Percentiles rank a stretch among this genome's conserved stretches.
These are phyloP conservation scores for Globisporangium irregulare DNA, from an alignment of 352 stramenopile species.

Conservation along the genomic window DNA sequence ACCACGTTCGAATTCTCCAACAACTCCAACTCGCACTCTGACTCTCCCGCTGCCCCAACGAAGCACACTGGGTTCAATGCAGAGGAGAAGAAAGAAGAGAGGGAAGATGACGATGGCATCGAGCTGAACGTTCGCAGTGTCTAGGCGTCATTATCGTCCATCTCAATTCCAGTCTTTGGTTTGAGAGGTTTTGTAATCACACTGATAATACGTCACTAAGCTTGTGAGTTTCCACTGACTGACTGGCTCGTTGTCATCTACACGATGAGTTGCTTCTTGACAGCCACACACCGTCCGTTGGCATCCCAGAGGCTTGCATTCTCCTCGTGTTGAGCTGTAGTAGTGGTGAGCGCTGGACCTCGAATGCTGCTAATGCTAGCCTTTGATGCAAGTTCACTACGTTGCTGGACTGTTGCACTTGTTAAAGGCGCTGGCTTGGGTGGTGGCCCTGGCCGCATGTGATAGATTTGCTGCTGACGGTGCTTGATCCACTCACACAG, in stretches of 20 bases:
- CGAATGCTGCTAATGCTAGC: neutral
- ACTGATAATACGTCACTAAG: neutral
- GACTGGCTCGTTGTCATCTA: conserved; percentile 3
- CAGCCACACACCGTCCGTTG: neutral
- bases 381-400: neutral
- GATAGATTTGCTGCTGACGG: conserved; percentile 32
- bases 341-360: neutral
- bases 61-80: conserved; percentile 1
- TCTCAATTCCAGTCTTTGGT: neutral
- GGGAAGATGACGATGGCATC: conserved; percentile 27
- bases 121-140: conserved; percentile 35
- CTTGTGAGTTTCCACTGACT: neutral
- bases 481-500: conserved; percentile 62
- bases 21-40: conserved; percentile 35
- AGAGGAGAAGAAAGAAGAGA: conserved; percentile 28
- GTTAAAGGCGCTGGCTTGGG: neutral
- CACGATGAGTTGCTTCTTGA: conserved; percentile 5
- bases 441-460: conserved; percentile 19
- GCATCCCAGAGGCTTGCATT: neutral
- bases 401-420: neutral
- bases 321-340: conserved; percentile 3
- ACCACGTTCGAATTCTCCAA: conserved; percentile 78
- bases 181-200: neutral
- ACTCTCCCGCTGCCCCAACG: conserved; percentile 17
- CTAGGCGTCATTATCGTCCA: conserved; percentile 6